A percentile compares a stretch with the other conserved stretches of the same genome.
Evolutionary conservation across 1,284 basidiomycete species (phyloP).

Genomic region (Apiotrichum porosum): DNA sequence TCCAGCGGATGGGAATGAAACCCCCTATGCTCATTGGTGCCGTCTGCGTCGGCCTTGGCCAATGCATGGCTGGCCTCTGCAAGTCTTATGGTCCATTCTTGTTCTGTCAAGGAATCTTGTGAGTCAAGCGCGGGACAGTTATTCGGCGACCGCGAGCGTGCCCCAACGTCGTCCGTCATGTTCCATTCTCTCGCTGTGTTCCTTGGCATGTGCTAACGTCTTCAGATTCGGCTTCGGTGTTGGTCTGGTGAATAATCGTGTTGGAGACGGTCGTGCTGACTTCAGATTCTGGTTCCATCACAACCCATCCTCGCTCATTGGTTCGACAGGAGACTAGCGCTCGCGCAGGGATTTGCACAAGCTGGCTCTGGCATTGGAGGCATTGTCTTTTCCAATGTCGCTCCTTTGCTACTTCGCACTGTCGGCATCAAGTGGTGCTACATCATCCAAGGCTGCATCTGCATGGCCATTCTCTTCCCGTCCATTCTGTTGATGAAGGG

Average conservation of each 20-base stretch:
- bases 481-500: slow-evolving; percentile 42
- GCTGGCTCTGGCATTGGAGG: slow-evolving; percentile 45
- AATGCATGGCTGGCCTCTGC: slow-evolving; percentile 32
- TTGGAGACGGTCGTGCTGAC: not conserved
- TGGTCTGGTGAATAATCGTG: slow-evolving; percentile 18
- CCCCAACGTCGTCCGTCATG: no score
- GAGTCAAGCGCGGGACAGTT: no score
- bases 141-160: no score
- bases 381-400: slow-evolving; percentile 42
- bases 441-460: slow-evolving; percentile 47
- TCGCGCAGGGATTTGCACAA: slow-evolving; percentile 40
- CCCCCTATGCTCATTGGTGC: slow-evolving; percentile 41
- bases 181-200: no score
- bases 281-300: slow-evolving; percentile 36
- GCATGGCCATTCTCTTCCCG: slow-evolving; percentile 41
- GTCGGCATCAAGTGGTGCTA: slow-evolving; percentile 43
- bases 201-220: no score
- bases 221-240: slow-evolving; percentile 38
- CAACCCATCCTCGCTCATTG: slow-evolving; percentile 46
- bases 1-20: slow-evolving; percentile 38
- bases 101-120: slow-evolving; percentile 36
- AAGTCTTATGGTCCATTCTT: slow-evolving; percentile 30
- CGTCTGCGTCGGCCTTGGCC: slow-evolving; percentile 28
- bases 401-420: slow-evolving; percentile 34
- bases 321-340: slow-evolving; percentile 40